Base-by-base conservation (phyloP, 805 yeast species). In the Candida maris region DNA sequence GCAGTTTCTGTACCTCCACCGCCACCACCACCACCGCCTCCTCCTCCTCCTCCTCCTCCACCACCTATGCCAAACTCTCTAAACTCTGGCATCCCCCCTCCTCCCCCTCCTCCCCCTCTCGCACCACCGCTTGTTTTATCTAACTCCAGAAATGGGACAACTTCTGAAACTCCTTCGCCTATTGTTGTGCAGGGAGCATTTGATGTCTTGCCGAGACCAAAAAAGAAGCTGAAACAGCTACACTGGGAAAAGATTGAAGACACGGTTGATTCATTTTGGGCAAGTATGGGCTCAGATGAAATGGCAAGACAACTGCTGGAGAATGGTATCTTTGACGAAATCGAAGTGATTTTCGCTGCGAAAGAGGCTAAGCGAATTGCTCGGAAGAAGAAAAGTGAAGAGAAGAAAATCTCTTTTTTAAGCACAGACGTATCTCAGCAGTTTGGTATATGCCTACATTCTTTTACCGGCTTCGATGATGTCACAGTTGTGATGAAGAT, bases 191-290 rank as follows among this genome's bases (percentile, higher is more conserved):
- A 55, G 16, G 58, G 61, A 22, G 61, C 66, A 27, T 70, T 67
- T 55, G 81, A 74, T 27, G 63, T 63, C 33, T 71, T 71, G 42
- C 85, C 84, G 19, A 67, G 86, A 44, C 89, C 95, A 3, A 79
- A 76, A 52, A 71, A 77, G 41, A 85, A 83, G 56, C 72, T 93
- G 46, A 93, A 94, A 57, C 98, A 91, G 57, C 73, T 93, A 68
- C 99, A 93, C 58, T 94, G 97, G 97, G 96, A 91, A 49, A 86
- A 85, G 53, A 70, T 94, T 25, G 96, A 91, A 22, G 73, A 79
- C 41, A 82, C 93, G 15, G 84, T 81, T 35, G 76, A 81, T 30
- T 89, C 97, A 0, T 83, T 93, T 41, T 91, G 98, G 97, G 73
- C 78, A 14, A 72, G 75, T 19, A 70, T 77, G 21, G 76, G 80